Evolutionary conservation across 441 rosid genomes (phyloP), one percentile per base, ranked within the genome.

Genomic region (Capsella rubella): DNA sequence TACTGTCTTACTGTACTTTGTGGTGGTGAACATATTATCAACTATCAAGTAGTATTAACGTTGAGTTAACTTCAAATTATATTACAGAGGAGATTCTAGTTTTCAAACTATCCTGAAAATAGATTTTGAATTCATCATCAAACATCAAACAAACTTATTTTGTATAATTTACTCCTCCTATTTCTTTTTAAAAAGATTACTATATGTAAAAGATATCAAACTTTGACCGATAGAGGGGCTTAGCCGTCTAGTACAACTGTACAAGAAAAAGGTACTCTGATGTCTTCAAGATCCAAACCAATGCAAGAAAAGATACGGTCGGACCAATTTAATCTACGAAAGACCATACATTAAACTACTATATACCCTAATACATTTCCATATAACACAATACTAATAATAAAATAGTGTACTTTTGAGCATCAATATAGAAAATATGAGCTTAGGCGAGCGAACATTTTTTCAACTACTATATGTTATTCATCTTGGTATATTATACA

Each of bases 171-270:
- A 25, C 8, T 46, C 40, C 34, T 34, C 31, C 15, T 27, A 43
- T 42, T 40, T 34, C 16, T 4, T 35, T 0, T 8, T 0, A 18
- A 42, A 16, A 16, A 42, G 13, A 0, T 32, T 9, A 8, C 2
- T 35, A 35, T 8, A 8, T 35, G 11, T 35, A 2, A 8, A 35
- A 58, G 14, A 47, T 8, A 21, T 28, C 40, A 72, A 45, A 21
- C 62, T 52, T 62, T 72, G 76, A 72, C 76, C 76, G 55, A 52
- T 40, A 61, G 68, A 31, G 47, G 0, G 49, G 70, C 52, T 49
- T 63, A n/a, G 54, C 63, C 8, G 55, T 42, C 35, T 72, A 53
- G 54, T 63, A 53, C 76, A 42, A 61, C 55, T 62, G 69, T 63
- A 63, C 55, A 53, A 55, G 46, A 18, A 43, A 58, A 61, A 4